Percentiles rank a stretch among this genome's conserved stretches.
These are phyloP conservation scores for Mortierella sp. DNA, from an alignment of 371 early-diverging fungal genomes.

Conservation along the genomic window DNA sequence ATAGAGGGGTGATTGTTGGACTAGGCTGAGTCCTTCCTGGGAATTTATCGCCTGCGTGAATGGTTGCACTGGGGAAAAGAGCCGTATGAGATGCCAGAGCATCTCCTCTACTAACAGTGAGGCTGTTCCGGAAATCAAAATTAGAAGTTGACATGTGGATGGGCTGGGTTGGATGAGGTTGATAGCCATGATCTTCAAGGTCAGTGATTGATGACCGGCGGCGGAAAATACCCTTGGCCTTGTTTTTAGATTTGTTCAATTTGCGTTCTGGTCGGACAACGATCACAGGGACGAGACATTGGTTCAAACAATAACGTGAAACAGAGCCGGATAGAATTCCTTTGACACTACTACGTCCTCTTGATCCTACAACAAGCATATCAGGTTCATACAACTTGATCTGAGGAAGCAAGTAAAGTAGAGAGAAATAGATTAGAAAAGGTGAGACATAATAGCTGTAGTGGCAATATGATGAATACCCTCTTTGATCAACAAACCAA, in stretches of 20 bases:
- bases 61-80: constrained; percentile 36
- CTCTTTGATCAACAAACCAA: neutral
- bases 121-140: constrained; percentile 29
- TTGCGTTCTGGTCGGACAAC: constrained; percentile 70
- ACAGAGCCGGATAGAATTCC: constrained; percentile 68
- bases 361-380: constrained; percentile 68
- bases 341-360: constrained; percentile 69
- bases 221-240: constrained; percentile 51
- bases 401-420: constrained; percentile 30
- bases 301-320: constrained; percentile 71
- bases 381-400: constrained; percentile 70
- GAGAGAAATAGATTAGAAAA: neutral
- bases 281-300: constrained; percentile 69
- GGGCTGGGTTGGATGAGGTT: constrained; percentile 25
- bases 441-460: too few relatives aligned
- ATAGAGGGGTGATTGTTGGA: constrained; percentile 20
- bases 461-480: neutral
- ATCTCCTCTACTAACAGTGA: constrained; percentile 6
- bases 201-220: constrained; percentile 31
- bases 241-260: constrained; percentile 62
- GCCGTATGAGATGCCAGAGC: constrained; percentile 5
- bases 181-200: constrained; percentile 24
- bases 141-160: constrained; percentile 36
- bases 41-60: constrained; percentile 37
- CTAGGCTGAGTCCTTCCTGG: constrained; percentile 18